Evolutionary conservation across 495 filamentous ascomycete species (phyloP).

Genomic region (Neurospora sp.): DNA sequence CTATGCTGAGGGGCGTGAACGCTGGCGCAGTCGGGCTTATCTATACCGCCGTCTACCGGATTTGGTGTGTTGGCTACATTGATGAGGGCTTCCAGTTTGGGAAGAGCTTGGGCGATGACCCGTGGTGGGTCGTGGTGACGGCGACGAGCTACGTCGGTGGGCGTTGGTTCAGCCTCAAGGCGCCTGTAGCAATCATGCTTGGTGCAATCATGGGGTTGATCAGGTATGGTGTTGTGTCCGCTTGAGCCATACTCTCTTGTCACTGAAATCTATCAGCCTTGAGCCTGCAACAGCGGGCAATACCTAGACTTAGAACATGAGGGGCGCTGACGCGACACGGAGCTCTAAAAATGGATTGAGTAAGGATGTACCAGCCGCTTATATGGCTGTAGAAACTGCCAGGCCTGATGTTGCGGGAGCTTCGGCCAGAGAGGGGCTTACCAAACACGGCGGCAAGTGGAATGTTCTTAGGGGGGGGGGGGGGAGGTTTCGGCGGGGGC

Average conservation of each 20-base stretch:
- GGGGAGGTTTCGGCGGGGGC: too few relatives aligned
- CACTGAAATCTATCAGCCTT: background rate
- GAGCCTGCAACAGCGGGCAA: background rate
- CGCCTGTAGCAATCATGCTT: conserved; percentile 53
- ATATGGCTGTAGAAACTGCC: background rate
- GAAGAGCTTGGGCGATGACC: conserved; percentile 49
- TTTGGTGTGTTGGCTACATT: conserved; percentile 71
- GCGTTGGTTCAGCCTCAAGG: conserved; percentile 49
- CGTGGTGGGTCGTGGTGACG: conserved; percentile 68
- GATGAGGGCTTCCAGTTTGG: conserved; percentile 43
- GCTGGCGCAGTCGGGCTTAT: conserved; percentile 69
- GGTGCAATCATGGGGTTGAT: conserved; percentile 55
- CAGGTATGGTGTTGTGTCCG: conserved; percentile 49
- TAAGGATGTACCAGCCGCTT: background rate
- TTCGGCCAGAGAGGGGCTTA: background rate
- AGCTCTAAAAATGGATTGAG: background rate
- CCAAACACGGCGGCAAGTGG: background rate
- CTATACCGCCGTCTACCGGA: conserved; percentile 76
- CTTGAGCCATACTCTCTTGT: conserved; percentile 3
- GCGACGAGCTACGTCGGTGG: conserved; percentile 53
- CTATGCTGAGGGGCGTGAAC: conserved; percentile 58
- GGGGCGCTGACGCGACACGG: background rate
- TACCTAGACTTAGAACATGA: background rate
- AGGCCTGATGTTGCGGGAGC: background rate
- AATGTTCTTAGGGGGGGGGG: too few relatives aligned